Percentiles rank a stretch among this genome's conserved stretches.
These are phyloP conservation scores for Globisporangium nunn DNA, from an alignment of 352 stramenopile species.

Conservation along the genomic window DNA sequence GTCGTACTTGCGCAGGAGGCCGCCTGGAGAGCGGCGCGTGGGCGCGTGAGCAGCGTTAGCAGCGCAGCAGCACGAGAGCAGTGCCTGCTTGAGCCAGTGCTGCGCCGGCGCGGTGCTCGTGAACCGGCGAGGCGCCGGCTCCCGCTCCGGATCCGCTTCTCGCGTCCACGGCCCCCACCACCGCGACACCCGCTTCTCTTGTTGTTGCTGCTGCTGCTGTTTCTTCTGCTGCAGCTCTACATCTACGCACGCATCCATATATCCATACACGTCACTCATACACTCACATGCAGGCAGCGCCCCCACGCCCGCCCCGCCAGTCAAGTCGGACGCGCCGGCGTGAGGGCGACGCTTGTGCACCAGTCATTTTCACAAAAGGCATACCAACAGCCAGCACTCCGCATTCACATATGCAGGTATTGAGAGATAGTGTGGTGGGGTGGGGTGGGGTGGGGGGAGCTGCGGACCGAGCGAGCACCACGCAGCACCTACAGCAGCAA, in stretches of 20 bases:
- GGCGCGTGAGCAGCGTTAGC: constrained; percentile 11
- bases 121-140: constrained; percentile 1
- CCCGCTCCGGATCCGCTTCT: background rate
- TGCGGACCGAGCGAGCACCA: background rate
- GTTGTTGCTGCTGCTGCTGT: background rate
- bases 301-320: background rate
- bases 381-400: background rate
- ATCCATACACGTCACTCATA: background rate
- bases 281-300: background rate
- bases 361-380: background rate
- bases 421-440: background rate
- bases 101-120: constrained; percentile 4
- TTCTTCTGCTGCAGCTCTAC: background rate
- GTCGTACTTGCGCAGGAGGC: constrained; percentile 59
- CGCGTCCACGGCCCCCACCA: background rate
- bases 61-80: constrained; percentile 14
- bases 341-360: background rate
- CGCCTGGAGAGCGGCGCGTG: constrained; percentile 14
- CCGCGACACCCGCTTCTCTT: background rate
- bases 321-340: background rate
- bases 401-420: background rate
- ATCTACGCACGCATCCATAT: background rate
- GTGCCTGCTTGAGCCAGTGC: constrained; percentile 13
- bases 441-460: background rate
- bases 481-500: background rate